Conservation (phyloP, 139 green algal species). For the Haematococcus lacustris region DNA sequence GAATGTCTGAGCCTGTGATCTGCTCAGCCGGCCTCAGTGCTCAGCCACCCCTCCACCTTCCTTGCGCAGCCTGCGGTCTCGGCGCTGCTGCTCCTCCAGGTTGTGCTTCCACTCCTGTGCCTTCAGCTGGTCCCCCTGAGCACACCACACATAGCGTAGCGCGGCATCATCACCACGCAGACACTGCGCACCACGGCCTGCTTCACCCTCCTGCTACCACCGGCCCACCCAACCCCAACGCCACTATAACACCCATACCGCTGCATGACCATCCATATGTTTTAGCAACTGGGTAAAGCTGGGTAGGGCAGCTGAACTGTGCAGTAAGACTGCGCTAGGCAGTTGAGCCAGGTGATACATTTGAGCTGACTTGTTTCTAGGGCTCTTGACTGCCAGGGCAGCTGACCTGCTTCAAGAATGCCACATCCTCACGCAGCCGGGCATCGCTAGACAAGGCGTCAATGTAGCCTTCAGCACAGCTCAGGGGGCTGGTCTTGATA, state of each 20-base stretch:
- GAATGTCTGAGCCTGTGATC: no score
- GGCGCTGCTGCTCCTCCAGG: conserved; percentile 45
- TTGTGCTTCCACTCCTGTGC: conserved; percentile 46
- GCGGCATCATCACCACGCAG: not conserved
- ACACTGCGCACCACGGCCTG: no score
- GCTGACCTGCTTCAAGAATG: conserved; percentile 28
- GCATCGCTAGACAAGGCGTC: conserved; percentile 33
- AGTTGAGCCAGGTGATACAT: no score
- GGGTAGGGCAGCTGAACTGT: no score
- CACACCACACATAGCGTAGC: not conserved
- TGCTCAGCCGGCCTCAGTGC: no score
- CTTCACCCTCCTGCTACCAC: not conserved
- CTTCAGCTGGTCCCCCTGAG: conserved; percentile 16
- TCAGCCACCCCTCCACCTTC: conserved; percentile 29
- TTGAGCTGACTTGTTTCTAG: no score
- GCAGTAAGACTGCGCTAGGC: no score
- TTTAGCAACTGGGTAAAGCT: no score
- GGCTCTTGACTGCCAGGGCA: no score
- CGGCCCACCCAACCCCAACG: no score
- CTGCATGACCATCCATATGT: no score
- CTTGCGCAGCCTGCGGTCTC: conserved; percentile 32
- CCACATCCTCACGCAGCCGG: conserved; percentile 37
- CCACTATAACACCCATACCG: no score
- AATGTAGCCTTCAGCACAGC: not conserved
- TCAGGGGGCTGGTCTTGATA: conserved; percentile 11